These are phyloP conservation scores for Papiliotrema laurentii DNA, from an alignment of 1,284 basidiomycete genomes.

Conservation along the genomic window DNA sequence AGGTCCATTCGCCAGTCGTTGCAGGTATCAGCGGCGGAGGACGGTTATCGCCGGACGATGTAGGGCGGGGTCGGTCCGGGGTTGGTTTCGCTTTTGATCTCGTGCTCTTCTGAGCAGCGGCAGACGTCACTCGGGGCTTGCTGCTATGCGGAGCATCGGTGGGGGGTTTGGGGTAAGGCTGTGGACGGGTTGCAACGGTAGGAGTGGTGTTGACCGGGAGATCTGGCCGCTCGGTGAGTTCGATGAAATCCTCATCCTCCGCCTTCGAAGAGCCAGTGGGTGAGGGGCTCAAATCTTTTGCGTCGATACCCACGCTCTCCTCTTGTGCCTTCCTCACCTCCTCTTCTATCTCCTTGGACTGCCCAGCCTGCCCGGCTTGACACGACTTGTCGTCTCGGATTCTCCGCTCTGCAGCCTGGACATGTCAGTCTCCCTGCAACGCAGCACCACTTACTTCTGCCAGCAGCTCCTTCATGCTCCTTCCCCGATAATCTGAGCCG, in stretches of 20 bases:
- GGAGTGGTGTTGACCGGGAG: too few relatives aligned
- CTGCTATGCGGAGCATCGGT: too few relatives aligned
- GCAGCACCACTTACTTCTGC: conserved; percentile 58
- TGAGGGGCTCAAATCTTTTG: conserved; percentile 63
- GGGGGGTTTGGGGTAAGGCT: too few relatives aligned
- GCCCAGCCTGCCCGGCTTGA: conserved; percentile 46
- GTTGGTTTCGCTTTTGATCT: not conserved
- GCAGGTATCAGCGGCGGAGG: conserved; percentile 12
- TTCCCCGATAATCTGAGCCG: conserved; percentile 40
- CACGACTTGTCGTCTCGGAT: conserved; percentile 66
- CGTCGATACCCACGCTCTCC: conserved; percentile 60
- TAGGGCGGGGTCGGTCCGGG: conserved; percentile 29
- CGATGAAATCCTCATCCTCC: too few relatives aligned
- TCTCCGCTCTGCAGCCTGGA: conserved; percentile 78
- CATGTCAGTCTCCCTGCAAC: not conserved
- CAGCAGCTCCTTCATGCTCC: conserved; percentile 66
- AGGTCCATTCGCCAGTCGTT: conserved; percentile 56
- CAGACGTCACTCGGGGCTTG: too few relatives aligned
- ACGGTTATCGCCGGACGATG: conserved; percentile 3
- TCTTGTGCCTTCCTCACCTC: conserved; percentile 66
- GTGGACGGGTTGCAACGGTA: too few relatives aligned
- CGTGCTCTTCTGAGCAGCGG: too few relatives aligned
- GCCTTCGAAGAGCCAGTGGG: too few relatives aligned
- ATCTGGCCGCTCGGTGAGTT: too few relatives aligned
- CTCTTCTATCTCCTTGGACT: conserved; percentile 56